Evolutionary conservation across 1,139 yeast genomes (phyloP).

Genomic region (Candida sp.): DNA sequence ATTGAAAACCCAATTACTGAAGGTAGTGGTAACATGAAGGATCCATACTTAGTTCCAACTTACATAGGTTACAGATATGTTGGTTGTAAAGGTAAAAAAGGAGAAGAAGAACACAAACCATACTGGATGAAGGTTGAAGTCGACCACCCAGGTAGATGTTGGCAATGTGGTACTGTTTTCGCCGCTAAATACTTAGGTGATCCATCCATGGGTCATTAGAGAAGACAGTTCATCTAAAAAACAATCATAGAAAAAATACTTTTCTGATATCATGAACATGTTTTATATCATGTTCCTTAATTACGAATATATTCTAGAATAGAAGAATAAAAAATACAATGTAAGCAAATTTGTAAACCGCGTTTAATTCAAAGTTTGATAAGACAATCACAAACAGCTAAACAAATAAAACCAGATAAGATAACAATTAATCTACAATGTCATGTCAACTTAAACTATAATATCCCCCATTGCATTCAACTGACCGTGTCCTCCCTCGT

Average conservation of each 20-base stretch:
- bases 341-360: too few relatives aligned
- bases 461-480: too few relatives aligned
- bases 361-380: too few relatives aligned
- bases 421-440: too few relatives aligned
- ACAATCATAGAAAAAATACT: not conserved
- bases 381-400: not conserved
- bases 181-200: conserved; percentile 87
- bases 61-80: conserved; percentile 93
- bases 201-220: conserved; percentile 58
- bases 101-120: conserved; percentile 86
- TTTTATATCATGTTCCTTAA: not conserved
- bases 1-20: conserved; percentile 82
- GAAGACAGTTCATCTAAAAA: not conserved
- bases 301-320: not conserved
- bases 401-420: not conserved
- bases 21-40: conserved; percentile 82
- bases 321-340: not conserved
- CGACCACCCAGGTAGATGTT: conserved; percentile 88
- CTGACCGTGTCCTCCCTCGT: too few relatives aligned
- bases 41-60: conserved; percentile 88
- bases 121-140: conserved; percentile 93
- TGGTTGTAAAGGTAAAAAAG: conserved; percentile 92
- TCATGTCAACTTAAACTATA: too few relatives aligned
- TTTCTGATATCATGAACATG: not conserved
- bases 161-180: conserved; percentile 98